A percentile compares a stretch with the other conserved stretches of the same genome.
Conservation (phyloP, 2,329 filamentous ascomycete genomes). For the Ascochyta fabae region DNA sequence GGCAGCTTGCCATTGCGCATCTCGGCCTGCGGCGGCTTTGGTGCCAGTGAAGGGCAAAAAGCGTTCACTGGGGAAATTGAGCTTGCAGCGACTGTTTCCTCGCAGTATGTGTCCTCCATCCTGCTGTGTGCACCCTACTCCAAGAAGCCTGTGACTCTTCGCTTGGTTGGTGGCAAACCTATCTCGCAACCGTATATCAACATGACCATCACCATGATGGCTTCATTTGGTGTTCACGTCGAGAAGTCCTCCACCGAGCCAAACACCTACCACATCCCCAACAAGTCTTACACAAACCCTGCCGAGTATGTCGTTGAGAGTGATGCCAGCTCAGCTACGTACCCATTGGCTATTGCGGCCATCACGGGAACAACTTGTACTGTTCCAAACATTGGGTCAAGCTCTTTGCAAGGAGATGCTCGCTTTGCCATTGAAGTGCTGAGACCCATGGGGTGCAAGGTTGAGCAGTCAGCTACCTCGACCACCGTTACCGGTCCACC, state of each 20-base stretch:
- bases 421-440: conserved; percentile 91
- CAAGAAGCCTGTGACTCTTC: conserved; percentile 88
- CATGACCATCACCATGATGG: conserved; percentile 99
- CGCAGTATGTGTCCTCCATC: conserved; percentile 98
- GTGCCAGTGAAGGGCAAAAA: conserved; percentile 73
- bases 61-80: conserved; percentile 76
- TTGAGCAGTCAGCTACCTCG: conserved; percentile 81
- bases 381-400: conserved; percentile 92
- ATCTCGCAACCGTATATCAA: conserved; percentile 98
- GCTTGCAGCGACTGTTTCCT: conserved; percentile 92
- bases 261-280: conserved; percentile 93
- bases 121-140: conserved; percentile 97
- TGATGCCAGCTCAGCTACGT: conserved; percentile 96
- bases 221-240: conserved; percentile 83
- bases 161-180: conserved; percentile 92
- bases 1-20: conserved; percentile 85
- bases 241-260: conserved; percentile 76
- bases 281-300: conserved; percentile 82
- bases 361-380: conserved; percentile 96
- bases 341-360: conserved; percentile 90
- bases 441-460: conserved; percentile 89
- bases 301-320: conserved; percentile 90
- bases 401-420: conserved; percentile 91
- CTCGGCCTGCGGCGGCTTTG: conserved; percentile 64
- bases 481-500: conserved; percentile 93